phyloP scores from a whole-genome alignment of 768 basidiomycete genomes.

The Sistotremastrum niveocremeum region DNA sequence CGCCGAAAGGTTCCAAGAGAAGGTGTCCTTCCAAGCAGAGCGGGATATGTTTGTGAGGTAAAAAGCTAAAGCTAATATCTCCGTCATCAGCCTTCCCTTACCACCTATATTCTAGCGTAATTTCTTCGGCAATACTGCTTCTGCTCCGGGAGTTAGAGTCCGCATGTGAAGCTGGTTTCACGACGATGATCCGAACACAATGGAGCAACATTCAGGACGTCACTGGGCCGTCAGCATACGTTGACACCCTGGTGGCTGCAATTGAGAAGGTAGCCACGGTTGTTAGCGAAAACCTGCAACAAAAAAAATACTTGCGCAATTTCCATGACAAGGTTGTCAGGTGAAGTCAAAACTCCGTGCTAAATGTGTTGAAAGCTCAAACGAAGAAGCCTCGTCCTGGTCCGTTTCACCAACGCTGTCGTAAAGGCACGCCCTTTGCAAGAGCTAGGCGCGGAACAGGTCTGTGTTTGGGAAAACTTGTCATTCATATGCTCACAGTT shows the following conservation, averaged over 20 bases:
- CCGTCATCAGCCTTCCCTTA: neutral
- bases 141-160: constrained; percentile 77
- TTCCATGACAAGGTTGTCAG: constrained; percentile 88
- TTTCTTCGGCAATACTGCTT: constrained; percentile 69
- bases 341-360: constrained; percentile 26
- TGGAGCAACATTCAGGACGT: constrained; percentile 79
- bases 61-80: constrained; percentile 8
- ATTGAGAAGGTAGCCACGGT: constrained; percentile 65
- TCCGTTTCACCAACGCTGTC: constrained; percentile 78
- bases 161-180: constrained; percentile 69
- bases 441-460: constrained; percentile 94
- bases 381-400: constrained; percentile 54
- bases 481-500: constrained; percentile 5
- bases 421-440: constrained; percentile 84
- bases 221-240: constrained; percentile 73
- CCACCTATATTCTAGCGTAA: constrained; percentile 36
- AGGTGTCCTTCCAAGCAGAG: constrained; percentile 72
- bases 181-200: constrained; percentile 58
- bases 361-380: neutral
- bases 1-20: constrained; percentile 59
- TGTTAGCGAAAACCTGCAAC: constrained; percentile 73
- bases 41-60: constrained; percentile 84
- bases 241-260: constrained; percentile 59
- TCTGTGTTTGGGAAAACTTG: constrained; percentile 14
- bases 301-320: constrained; percentile 89